Conservation (phyloP, 2,329 filamentous ascomycete species). For the Dichotomopilus funicola region DNA sequence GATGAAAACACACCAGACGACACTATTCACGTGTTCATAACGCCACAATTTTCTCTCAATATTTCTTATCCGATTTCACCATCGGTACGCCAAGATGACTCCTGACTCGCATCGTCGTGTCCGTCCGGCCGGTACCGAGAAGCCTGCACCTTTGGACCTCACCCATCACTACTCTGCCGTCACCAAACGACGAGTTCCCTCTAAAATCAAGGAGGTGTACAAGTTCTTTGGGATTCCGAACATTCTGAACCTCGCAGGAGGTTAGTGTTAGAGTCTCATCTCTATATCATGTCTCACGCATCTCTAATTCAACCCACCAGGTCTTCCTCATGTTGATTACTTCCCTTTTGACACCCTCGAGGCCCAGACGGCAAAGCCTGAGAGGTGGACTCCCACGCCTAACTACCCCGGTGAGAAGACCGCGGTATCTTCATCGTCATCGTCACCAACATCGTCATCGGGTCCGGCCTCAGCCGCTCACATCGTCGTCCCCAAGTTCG, state of each 20-base stretch:
- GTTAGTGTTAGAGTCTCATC: constrained; percentile 33
- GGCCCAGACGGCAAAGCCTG: constrained; percentile 66
- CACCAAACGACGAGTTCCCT: constrained; percentile 58
- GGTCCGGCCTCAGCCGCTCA: constrained; percentile 37
- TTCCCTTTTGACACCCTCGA: constrained; percentile 92
- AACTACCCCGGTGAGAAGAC: constrained; percentile 43
- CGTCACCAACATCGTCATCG: constrained; percentile 19
- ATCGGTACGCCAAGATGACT: background rate
- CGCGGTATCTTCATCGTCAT: constrained; percentile 2
- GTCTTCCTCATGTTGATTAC: constrained; percentile 71
- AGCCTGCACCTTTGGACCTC: constrained; percentile 59
- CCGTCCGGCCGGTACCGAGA: constrained; percentile 16
- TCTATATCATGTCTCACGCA: background rate
- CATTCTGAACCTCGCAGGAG: constrained; percentile 57
- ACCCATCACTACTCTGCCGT: constrained; percentile 70
- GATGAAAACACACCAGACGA: too few relatives aligned
- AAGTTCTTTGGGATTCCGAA: constrained; percentile 67
- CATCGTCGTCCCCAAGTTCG: constrained; percentile 66
- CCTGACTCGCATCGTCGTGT: background rate
- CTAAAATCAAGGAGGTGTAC: constrained; percentile 73
- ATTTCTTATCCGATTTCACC: background rate
- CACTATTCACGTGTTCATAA: too few relatives aligned
- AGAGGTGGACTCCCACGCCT: constrained; percentile 66
- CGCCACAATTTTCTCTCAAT: background rate
- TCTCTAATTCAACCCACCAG: constrained; percentile 35